Percentiles rank a stretch among this genome's conserved stretches.
phyloP scores from a whole-genome alignment of 2,329 filamentous ascomycete genomes.

The Davidsoniella virescens region DNA sequence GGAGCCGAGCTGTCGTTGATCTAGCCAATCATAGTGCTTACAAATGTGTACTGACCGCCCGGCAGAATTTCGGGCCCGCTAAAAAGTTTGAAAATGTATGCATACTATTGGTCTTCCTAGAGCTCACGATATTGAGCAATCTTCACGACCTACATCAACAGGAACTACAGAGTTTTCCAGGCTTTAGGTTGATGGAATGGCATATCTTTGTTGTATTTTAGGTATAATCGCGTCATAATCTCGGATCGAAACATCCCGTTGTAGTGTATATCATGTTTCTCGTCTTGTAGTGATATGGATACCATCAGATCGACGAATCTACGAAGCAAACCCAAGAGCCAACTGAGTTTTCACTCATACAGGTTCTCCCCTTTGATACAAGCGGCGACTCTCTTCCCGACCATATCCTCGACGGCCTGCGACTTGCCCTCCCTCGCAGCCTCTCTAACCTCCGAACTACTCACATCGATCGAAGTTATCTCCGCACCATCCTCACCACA shows the following conservation, averaged over 20 bases:
- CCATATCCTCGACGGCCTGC: constrained; percentile 33
- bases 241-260: too few relatives aligned
- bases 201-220: too few relatives aligned
- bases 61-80: constrained; percentile 16
- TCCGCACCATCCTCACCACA: constrained; percentile 11
- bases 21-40: too few relatives aligned
- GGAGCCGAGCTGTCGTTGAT: too few relatives aligned
- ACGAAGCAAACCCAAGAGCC: not conserved
- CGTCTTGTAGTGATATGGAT: not conserved
- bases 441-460: constrained; percentile 45
- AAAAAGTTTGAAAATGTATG: constrained; percentile 9
- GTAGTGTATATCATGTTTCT: too few relatives aligned
- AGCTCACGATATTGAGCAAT: not conserved
- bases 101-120: constrained; percentile 9
- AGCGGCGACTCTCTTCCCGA: constrained; percentile 36
- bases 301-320: not conserved
- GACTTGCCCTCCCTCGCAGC: constrained; percentile 22
- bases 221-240: too few relatives aligned
- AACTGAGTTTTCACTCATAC: constrained; percentile 26
- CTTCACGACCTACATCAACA: constrained; percentile 8
- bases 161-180: not conserved
- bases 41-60: not conserved
- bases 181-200: too few relatives aligned
- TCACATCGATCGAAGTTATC: constrained; percentile 21
- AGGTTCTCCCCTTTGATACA: constrained; percentile 42